These are phyloP conservation scores for Tricholoma saponaceum DNA, from an alignment of 768 basidiomycete species.

Conservation along the genomic window DNA sequence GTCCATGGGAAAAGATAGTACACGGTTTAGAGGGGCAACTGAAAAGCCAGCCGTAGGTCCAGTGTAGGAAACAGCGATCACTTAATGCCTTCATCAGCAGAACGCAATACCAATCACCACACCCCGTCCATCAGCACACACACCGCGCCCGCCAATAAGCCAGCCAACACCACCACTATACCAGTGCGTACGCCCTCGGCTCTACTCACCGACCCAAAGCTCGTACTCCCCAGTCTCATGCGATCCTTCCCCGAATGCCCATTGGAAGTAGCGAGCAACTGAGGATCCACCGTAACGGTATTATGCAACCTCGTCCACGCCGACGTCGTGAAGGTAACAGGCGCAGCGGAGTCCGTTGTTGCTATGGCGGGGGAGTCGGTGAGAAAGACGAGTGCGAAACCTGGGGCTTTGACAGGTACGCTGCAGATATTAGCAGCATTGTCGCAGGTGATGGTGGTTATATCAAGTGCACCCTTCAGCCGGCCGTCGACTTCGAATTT, in stretches of 20 bases:
- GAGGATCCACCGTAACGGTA: constrained; percentile 52
- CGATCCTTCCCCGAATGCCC: constrained; percentile 30
- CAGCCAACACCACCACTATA: background rate
- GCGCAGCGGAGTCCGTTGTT: background rate
- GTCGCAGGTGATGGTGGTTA: constrained; percentile 61
- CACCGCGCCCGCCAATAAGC: background rate
- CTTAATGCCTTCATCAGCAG: background rate
- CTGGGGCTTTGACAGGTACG: constrained; percentile 66
- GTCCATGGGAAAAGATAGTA: background rate
- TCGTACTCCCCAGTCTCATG: constrained; percentile 27
- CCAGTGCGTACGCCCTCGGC: constrained; percentile 1
- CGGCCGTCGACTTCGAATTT: constrained; percentile 66
- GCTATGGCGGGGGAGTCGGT: constrained; percentile 32
- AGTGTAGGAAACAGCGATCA: background rate
- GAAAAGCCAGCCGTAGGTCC: background rate
- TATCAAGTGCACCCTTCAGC: constrained; percentile 47
- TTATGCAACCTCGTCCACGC: constrained; percentile 51
- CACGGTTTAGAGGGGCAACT: no score
- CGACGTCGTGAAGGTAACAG: constrained; percentile 52
- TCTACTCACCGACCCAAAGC: constrained; percentile 21
- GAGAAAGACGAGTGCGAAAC: constrained; percentile 74
- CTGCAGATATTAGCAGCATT: constrained; percentile 46
- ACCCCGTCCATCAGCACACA: background rate
- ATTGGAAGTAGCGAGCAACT: constrained; percentile 52
- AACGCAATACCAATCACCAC: background rate